A percentile compares a stretch with the other conserved stretches of the same genome.
phyloP scores from a whole-genome alignment of 2,329 filamentous ascomycete species.

The Pseudopyricularia javanii region DNA sequence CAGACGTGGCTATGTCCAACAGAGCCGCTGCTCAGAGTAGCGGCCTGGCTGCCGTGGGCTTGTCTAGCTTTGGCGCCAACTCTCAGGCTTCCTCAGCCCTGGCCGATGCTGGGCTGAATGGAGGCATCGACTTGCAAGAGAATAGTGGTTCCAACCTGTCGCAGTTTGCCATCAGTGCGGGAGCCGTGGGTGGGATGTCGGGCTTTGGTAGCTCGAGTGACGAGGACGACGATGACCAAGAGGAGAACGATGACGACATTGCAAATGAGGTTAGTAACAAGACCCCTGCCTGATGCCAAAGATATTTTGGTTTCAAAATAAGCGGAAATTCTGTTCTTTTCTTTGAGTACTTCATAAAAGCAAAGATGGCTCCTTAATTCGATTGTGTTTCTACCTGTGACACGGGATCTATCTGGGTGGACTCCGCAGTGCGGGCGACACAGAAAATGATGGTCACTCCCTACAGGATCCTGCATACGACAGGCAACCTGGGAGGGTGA shows the following conservation, averaged over 20 bases:
- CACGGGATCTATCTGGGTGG: background rate
- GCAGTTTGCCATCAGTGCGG: constrained; percentile 56
- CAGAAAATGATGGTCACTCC: background rate
- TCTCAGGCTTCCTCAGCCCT: constrained; percentile 49
- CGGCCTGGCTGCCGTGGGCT: constrained; percentile 34
- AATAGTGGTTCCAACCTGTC: constrained; percentile 45
- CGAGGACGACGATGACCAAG: constrained; percentile 90
- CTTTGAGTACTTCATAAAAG: no score
- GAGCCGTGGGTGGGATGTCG: constrained; percentile 51
- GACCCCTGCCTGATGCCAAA: no score
- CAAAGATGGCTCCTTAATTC: no score
- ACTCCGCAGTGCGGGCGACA: background rate
- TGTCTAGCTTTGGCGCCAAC: constrained; percentile 29
- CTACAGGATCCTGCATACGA: background rate
- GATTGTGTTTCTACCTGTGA: background rate
- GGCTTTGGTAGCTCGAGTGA: constrained; percentile 93
- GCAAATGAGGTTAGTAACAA: constrained; percentile 50
- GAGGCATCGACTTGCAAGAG: constrained; percentile 57
- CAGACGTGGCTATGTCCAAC: constrained; percentile 76
- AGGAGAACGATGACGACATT: constrained; percentile 68
- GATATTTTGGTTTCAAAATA: background rate
- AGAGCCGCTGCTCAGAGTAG: constrained; percentile 38
- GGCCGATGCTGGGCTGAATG: constrained; percentile 70
- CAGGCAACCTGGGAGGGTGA: background rate
- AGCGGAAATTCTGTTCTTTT: background rate